A percentile compares a stretch with the other conserved stretches of the same genome.
These are phyloP conservation scores for Agaricales sp. DNA, from an alignment of 1,284 basidiomycete genomes.

Conservation along the genomic window DNA sequence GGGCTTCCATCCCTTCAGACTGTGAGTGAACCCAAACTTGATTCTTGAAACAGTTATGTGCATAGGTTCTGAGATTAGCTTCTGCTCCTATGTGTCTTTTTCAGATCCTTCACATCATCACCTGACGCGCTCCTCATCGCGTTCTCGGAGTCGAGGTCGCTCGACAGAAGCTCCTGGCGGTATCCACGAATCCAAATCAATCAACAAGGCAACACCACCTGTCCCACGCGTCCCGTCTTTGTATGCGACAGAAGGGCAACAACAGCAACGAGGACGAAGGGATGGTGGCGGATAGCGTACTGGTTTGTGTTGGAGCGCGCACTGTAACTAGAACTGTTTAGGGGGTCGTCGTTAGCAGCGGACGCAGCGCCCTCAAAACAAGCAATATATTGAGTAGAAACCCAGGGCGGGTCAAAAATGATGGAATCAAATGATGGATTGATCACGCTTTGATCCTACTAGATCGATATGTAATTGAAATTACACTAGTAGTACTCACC, in stretches of 20 bases:
- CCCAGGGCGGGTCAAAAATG: no score
- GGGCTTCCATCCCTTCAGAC: constrained; percentile 19
- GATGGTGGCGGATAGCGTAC: neutral
- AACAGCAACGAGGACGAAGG: neutral
- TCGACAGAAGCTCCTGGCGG: no score
- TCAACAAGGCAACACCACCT: neutral
- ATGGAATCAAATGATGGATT: neutral
- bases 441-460: neutral
- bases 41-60: neutral
- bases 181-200: neutral
- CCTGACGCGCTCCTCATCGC: neutral
- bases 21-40: constrained; percentile 1
- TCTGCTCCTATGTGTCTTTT: neutral
- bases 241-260: neutral
- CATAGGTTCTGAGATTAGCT: no score
- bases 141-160: neutral
- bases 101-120: neutral
- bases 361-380: no score
- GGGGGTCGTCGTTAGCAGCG: no score
- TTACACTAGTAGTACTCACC: no score
- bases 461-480: no score
- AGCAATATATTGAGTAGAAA: no score
- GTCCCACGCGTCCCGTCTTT: neutral
- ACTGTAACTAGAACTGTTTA: no score
- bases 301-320: no score